A percentile compares a stretch with the other conserved stretches of the same genome.
Evolutionary conservation across 768 basidiomycete genomes (phyloP).

Genomic region (Collybia sordida): DNA sequence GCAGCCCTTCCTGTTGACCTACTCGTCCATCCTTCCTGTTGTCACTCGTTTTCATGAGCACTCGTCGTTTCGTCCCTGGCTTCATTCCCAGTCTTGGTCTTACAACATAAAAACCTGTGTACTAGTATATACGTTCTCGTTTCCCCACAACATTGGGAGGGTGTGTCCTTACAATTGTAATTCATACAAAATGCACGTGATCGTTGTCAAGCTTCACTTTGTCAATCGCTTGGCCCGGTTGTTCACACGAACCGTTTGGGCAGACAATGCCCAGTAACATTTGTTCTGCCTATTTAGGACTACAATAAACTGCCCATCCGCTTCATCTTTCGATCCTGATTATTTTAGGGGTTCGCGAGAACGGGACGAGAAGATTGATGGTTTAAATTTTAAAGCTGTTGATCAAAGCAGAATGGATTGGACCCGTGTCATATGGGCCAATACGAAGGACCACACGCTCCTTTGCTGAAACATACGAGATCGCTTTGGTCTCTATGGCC

Average conservation of each 20-base stretch:
- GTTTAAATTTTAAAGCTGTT: too few species aligned
- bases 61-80: conserved; percentile 37
- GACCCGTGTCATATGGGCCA: too few species aligned
- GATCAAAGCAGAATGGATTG: too few species aligned
- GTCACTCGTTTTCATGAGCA: conserved; percentile 37
- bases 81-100: conserved; percentile 32
- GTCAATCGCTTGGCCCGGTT: too few species aligned
- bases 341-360: too few species aligned
- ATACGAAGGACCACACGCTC: too few species aligned
- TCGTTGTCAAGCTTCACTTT: neutral
- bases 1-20: conserved; percentile 17
- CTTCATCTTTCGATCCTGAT: too few species aligned
- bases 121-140: conserved; percentile 35
- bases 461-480: too few species aligned
- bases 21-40: conserved; percentile 33
- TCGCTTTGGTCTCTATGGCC: too few species aligned
- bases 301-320: too few species aligned
- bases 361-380: too few species aligned
- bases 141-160: conserved; percentile 12
- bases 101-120: conserved; percentile 42
- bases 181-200: conserved; percentile 8
- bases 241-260: neutral
- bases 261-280: neutral
- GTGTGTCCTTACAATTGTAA: conserved; percentile 18
- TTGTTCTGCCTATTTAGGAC: too few species aligned